Base-by-base conservation (phyloP, 208 protist species). In the Trypanosoma avium region DNA sequence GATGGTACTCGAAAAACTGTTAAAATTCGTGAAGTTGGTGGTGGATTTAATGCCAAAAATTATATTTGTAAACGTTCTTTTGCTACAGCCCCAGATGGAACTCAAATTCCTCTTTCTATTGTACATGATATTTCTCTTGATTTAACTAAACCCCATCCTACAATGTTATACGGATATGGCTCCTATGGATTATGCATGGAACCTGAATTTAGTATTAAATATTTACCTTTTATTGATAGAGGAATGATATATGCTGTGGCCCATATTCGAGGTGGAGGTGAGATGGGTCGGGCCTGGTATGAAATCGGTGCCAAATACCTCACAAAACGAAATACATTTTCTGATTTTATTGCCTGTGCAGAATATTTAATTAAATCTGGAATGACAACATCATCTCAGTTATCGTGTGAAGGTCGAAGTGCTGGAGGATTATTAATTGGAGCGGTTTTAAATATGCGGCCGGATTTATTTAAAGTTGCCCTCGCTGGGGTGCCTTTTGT, bases 251-350 rank as follows among this genome's bases (percentile, higher is more conserved):
- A 88, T 67, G 91, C 73, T 42, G 73, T 98, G 43, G 92, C 92
- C 0, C 86, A 97, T 73, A 81, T 98, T 40, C 89, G 96, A 43
- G 96, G 96, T 27, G 96, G 96, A 8, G 88, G 84, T 38, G 96
- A 98, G 77, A 94, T 95, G 77, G 96, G 96, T 19, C 79, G 86
- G 13, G 71, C 70, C 30, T 96, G 87, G 88, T 97, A 96, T 75
- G 86, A 95, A 68, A 60, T 94, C 6, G 89, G 91, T 15, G 95
- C 79, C 46, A 97, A 97, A 77, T 97, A 97, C 75, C 75, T 88
- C 21, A 95, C 81, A 7, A 98, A 98, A 81, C 84, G 86, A 54
- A 97, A 97, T 76, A 96, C 93, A 48, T 97, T 97, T 64, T 82
- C 70, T 24, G 96, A 98, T 77, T 97, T 97, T 66, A 93, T 97